Evolutionary conservation across 148 eudicot species (phyloP), one percentile per base, ranked within the genome.

Genomic region (Persicaria maculosa): DNA sequence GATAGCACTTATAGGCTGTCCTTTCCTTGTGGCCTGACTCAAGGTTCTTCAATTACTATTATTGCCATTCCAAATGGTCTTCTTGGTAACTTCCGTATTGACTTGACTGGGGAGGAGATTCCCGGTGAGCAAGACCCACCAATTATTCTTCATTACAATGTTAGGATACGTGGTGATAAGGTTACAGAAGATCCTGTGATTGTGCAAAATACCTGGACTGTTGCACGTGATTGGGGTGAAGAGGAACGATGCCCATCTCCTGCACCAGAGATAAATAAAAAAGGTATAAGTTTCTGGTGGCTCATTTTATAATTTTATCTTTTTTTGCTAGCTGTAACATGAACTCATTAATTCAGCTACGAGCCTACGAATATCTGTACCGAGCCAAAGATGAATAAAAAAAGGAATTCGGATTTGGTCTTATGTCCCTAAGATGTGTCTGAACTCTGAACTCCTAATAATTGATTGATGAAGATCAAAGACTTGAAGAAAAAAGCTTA

Each of bases 11-110:
- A 85, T 80, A 89, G 84, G 90, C 80, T 96, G 80, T 77, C 71
- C 16, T 77, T 89, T 67, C 97, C 98, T 52, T 93, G 98, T 86
- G 98, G 98, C 80, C 65, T 93, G 72, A 81, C 88, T 73, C 93
- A 86, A 80, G 98, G 86, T 85, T 91, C 98, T 25, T 93, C 98
- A 12, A 78, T 93, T 79, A 89, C 95, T 47, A 69, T 91, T 36
- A 88, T 91, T 76, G 98, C 93, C 73, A 85, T 91, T 75, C 95
- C 93, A 14, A 80, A 87, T 78, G 89, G 85, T 58, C 79, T 47
- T 47, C 83, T 82, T 68, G 87, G 82, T 68, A 85, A 85, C 74
- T 93, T 93, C 74, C 88, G 85, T 61, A 89, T 93, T 74, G 95
- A 89, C 54, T 86, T 93, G 53, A 71, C 87, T 16, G 93, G 95